Base-by-base conservation (phyloP, 1,284 basidiomycete genomes). In the Bothia castanella region DNA sequence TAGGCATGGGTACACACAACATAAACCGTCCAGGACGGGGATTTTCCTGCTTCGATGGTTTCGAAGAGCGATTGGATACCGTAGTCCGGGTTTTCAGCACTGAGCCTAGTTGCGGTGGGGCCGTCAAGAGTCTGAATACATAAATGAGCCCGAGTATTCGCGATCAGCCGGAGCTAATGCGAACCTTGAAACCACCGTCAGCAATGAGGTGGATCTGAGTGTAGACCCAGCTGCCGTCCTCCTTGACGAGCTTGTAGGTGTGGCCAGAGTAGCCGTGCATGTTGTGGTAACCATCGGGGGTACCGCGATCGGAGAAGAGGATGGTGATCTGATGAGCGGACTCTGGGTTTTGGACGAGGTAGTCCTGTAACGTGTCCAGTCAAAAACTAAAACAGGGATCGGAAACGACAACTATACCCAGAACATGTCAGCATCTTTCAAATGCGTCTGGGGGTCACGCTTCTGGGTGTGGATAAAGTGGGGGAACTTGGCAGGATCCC, bases 401-500 rank as follows among this genome's bases (percentile, higher is more conserved):
- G 5, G 14, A 35, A 5, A 10, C 21, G 12, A 27, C 3, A 5
- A 5, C n/a, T 75, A 37, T 67, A 85, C 83, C 87, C 87, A 89
- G 75, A 88, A 87, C 78, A 80, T 80, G 65, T 89, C 86, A 30
- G 85, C 62, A 73, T 92, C 89, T 69, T 89, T 91, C 57, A 92
- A 70, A 69, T 94, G 88, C 11, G 90, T 92, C 68, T 92, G 88
- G 19, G 92, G 92, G 71, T 89, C 85, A 62, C 92, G 82, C 79
- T 97, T 96, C 72, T 94, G 91, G 31, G 92, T 93, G 76, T 96
- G 93, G 62, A 96, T 95, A 74, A 97, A 95, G 74, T 92, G 83
- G n/a, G 87, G 83, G 78, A 89, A 89, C 69, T 90, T 90, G 65
- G 85, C 77, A 13, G 88, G 85, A 61, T 90, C 88, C 51, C 86